Evolutionary conservation across 371 early-diverging fungal species (phyloP).

Genomic region (Capniomyces stellatus): DNA sequence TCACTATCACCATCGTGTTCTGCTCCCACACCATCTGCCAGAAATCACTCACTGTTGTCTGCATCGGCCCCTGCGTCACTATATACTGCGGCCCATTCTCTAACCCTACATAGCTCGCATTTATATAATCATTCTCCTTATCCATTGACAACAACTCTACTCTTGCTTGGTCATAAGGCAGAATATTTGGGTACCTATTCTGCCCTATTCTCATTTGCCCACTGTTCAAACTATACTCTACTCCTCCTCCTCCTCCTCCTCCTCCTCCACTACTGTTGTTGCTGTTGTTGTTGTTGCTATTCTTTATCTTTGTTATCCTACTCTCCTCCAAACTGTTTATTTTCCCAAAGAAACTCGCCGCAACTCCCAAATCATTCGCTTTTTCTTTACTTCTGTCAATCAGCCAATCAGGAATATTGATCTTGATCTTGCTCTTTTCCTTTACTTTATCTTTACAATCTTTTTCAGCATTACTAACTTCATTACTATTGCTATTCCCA

Average conservation of each 20-base stretch:
- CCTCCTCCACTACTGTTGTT: too few species aligned
- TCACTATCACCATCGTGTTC: conserved; percentile 54
- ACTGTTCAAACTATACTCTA: not conserved
- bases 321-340: not conserved
- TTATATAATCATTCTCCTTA: conserved; percentile 18
- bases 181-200: conserved; percentile 9
- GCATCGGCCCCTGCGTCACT: conserved; percentile 76
- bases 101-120: conserved; percentile 21
- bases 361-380: not conserved
- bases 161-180: conserved; percentile 6
- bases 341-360: not conserved
- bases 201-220: not conserved
- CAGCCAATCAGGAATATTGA: not conserved
- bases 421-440: not conserved
- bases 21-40: conserved; percentile 88
- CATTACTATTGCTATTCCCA: too few species aligned
- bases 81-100: conserved; percentile 39
- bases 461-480: too few species aligned
- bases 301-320: not conserved
- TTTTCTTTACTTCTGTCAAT: not conserved
- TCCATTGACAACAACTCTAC: not conserved
- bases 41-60: conserved; percentile 66
- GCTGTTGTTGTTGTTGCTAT: not conserved
- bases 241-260: too few species aligned
- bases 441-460: not conserved